Conservation (phyloP, 2,329 filamentous ascomycete genomes). For the Fusarium solani-melongenae region DNA sequence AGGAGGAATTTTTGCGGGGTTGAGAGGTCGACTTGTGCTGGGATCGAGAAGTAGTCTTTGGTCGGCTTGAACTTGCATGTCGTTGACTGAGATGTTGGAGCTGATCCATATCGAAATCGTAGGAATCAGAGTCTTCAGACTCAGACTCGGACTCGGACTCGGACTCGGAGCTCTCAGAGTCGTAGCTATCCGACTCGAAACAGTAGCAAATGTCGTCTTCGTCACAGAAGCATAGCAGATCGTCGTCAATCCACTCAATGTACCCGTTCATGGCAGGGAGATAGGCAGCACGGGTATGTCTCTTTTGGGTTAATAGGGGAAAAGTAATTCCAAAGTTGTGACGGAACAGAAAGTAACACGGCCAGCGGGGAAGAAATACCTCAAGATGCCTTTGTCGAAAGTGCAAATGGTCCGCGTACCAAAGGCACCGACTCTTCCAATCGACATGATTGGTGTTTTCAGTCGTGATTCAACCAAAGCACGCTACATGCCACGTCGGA, state of each 20-base stretch:
- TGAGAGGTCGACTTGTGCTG: not conserved
- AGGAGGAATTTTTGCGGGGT: not conserved
- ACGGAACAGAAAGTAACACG: not conserved
- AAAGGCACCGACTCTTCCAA: not conserved
- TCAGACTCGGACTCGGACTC: not conserved
- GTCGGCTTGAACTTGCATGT: not conserved
- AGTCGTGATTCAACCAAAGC: not conserved
- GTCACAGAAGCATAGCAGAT: not conserved
- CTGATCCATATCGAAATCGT: not conserved
- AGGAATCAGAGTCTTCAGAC: not conserved
- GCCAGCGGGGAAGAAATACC: not conserved
- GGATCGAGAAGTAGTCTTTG: not conserved
- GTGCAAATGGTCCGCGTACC: not conserved
- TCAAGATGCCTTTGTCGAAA: not conserved
- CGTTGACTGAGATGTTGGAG: not conserved
- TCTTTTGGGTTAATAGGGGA: not conserved
- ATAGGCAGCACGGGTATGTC: not conserved
- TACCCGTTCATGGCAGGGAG: not conserved
- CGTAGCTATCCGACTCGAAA: not conserved
- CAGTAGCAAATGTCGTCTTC: not conserved
- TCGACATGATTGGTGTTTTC: not conserved
- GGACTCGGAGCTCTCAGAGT: not conserved
- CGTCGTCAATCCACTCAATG: not conserved
- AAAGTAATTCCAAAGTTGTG: not conserved
- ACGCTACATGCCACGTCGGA: not conserved